These are phyloP conservation scores for Dryadomyces sulphureus DNA, from an alignment of 2,329 filamentous ascomycete species.

Conservation along the genomic window DNA sequence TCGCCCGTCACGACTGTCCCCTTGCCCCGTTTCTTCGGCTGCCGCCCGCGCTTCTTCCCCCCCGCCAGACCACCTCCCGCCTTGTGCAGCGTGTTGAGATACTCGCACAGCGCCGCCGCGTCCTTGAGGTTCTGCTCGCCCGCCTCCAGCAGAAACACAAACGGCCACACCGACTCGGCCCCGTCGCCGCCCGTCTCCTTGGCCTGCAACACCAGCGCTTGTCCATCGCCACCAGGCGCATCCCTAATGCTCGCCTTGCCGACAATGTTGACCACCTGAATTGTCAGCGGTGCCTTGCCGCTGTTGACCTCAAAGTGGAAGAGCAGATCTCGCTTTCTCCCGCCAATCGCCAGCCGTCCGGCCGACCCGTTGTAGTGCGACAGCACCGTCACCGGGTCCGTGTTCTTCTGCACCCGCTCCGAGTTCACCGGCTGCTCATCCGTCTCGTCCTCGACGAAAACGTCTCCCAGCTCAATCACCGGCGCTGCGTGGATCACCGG, in stretches of 20 bases:
- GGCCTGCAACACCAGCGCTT: conserved; percentile 13
- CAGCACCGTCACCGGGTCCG: not conserved
- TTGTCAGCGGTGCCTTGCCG: conserved; percentile 11
- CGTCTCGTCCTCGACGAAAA: not conserved
- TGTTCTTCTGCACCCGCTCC: not conserved
- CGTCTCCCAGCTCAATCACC: not conserved
- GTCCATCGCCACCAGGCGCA: conserved; percentile 12
- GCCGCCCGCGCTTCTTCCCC: not conserved
- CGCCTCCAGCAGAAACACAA: conserved; percentile 13
- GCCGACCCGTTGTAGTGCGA: conserved; percentile 9
- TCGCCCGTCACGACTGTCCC: conserved; percentile 2
- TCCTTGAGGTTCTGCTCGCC: conserved; percentile 4
- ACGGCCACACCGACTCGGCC: conserved; percentile 6
- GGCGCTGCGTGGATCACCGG: too few relatives aligned
- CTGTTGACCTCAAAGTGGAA: conserved; percentile 9
- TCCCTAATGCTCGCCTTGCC: conserved; percentile 11
- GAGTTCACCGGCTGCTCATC: not conserved
- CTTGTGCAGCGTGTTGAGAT: not conserved
- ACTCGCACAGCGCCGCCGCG: conserved; percentile 7
- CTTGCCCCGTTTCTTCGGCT: conserved; percentile 5
- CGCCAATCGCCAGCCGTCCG: conserved; percentile 12
- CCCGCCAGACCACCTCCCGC: not conserved
- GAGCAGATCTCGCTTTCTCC: conserved; percentile 4
- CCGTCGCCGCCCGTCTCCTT: conserved; percentile 1
- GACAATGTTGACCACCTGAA: conserved; percentile 12